A percentile compares a stretch with the other conserved stretches of the same genome.
These are phyloP conservation scores for Candida pseudofarinosa DNA, from an alignment of 805 yeast species.

Conservation along the genomic window DNA sequence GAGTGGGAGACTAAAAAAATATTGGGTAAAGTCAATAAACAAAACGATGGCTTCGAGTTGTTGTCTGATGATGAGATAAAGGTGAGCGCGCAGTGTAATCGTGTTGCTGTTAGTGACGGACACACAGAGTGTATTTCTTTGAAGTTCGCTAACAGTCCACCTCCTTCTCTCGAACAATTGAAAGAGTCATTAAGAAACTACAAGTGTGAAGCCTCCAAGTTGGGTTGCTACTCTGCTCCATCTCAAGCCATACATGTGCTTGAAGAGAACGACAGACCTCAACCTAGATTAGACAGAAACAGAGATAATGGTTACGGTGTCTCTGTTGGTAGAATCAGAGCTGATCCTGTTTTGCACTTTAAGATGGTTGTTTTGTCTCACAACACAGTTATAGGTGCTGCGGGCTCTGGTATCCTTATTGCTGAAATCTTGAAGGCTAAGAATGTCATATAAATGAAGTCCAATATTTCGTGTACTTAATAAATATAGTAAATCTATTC, in stretches of 20 bases:
- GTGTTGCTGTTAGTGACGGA: slow-evolving; percentile 96
- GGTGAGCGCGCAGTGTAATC: slow-evolving; percentile 94
- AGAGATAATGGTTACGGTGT: slow-evolving; percentile 93
- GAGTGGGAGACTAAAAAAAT: slow-evolving; percentile 98
- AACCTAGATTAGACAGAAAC: slow-evolving; percentile 95
- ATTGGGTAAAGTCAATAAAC: slow-evolving; percentile 59
- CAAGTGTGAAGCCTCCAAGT: slow-evolving; percentile 73
- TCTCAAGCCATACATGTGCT: slow-evolving; percentile 85
- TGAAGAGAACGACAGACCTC: slow-evolving; percentile 92
- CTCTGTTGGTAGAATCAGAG: slow-evolving; percentile 90
- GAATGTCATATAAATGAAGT: slow-evolving; percentile 53
- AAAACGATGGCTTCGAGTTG: slow-evolving; percentile 52
- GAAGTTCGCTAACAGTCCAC: slow-evolving; percentile 73
- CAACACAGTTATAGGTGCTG: slow-evolving; percentile 97
- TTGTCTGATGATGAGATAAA: slow-evolving; percentile 66
- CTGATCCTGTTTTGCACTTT: slow-evolving; percentile 87
- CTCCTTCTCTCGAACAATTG: slow-evolving; percentile 81
- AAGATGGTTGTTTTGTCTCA: slow-evolving; percentile 98
- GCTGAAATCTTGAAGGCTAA: slow-evolving; percentile 86
- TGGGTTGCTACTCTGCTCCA: slow-evolving; percentile 91
- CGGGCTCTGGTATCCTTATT: slow-evolving; percentile 95
- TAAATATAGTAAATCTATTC: too few relatives aligned
- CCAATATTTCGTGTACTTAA: not conserved
- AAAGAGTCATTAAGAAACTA: slow-evolving; percentile 67
- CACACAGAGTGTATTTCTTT: slow-evolving; percentile 94